Evolutionary conservation across 140 eudicot species (phyloP), one percentile per base, ranked within the genome.

Genomic region (Erigeron philadelphicus): DNA sequence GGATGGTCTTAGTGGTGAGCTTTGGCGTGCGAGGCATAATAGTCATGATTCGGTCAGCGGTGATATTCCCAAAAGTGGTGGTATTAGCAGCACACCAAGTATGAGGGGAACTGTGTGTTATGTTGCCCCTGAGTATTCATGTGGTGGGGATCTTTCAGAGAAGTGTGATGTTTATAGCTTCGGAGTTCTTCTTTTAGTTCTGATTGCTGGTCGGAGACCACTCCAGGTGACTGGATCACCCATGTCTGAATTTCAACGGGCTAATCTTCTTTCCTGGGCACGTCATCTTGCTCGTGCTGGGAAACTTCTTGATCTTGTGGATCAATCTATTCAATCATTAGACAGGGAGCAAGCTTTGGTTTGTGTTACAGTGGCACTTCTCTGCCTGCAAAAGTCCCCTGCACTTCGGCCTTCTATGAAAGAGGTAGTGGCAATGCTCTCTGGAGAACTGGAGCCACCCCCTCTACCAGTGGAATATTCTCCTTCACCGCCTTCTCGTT

Each of bases 271-370:
- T 17, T 86, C 96, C 0, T 93, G 98, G 98, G 90, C 98, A 0
- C 87, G 96, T 1, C 90, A 76, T 71, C 90, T 93, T 54, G 98
- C 98, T 6, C 96, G 98, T 25, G 79, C 88, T 5, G 96, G 98
- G 74, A 89, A 89, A 81, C 94, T 93, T 81, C 78, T 86, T 66
- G 96, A 93, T 74, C 78, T 93, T 49, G 95, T 89, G 44, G 98
- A 93, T 75, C 81, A 83, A 38, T 75, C 79, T 18, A 45, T 89
- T 64, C 67, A 75, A 13, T 55, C 77, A 58, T 67, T 83, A 25
- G 78, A 93, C 66, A 70, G 43, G 44, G 96, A 86, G 46, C 84
- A 86, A 73, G 94, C 89, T 54, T 71, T 86, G 52, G 73, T 83
- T 43, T 84, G 88, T 76, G 81, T 89, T 11, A 79, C 72, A 6